Conservation (phyloP, 2,329 filamentous ascomycete genomes). For the Eurotiales sp. region DNA sequence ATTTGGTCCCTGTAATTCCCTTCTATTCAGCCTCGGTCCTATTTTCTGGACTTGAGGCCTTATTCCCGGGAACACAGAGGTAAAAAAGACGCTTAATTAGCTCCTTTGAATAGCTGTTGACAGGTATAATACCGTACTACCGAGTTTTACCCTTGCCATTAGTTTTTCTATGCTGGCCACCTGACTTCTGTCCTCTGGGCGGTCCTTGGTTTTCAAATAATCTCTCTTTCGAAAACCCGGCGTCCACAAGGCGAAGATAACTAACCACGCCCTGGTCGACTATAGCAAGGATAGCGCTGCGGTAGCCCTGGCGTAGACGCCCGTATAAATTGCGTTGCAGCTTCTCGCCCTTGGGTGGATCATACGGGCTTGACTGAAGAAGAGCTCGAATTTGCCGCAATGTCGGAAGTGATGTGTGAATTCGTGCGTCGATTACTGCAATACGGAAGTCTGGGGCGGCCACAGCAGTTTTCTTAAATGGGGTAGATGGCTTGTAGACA, state of each 20-base stretch:
- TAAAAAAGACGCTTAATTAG: background rate
- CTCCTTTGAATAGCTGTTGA: background rate
- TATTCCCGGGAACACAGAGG: constrained; percentile 29
- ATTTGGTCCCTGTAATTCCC: constrained; percentile 12
- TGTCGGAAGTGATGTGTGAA: constrained; percentile 64
- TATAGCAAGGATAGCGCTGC: constrained; percentile 79
- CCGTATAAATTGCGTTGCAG: constrained; percentile 60
- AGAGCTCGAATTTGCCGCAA: constrained; percentile 67
- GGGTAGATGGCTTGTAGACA: constrained; percentile 70
- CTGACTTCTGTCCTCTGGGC: constrained; percentile 27
- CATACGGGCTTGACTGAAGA: constrained; percentile 68
- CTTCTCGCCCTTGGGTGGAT: constrained; percentile 54
- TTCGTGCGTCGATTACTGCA: constrained; percentile 72
- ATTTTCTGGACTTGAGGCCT: constrained; percentile 21
- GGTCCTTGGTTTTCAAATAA: constrained; percentile 47
- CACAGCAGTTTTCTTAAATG: constrained; percentile 76
- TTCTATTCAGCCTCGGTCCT: constrained; percentile 25
- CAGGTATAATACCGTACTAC: no score
- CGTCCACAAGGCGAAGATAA: constrained; percentile 77
- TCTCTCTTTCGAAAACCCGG: constrained; percentile 71
- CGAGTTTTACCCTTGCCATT: constrained; percentile 29
- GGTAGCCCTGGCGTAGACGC: constrained; percentile 76
- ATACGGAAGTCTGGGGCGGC: constrained; percentile 79
- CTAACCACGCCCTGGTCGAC: constrained; percentile 89
- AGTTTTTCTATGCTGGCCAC: constrained; percentile 20